Base-by-base conservation (phyloP, 495 filamentous ascomycete genomes). In the Penicillium waksmanii region DNA sequence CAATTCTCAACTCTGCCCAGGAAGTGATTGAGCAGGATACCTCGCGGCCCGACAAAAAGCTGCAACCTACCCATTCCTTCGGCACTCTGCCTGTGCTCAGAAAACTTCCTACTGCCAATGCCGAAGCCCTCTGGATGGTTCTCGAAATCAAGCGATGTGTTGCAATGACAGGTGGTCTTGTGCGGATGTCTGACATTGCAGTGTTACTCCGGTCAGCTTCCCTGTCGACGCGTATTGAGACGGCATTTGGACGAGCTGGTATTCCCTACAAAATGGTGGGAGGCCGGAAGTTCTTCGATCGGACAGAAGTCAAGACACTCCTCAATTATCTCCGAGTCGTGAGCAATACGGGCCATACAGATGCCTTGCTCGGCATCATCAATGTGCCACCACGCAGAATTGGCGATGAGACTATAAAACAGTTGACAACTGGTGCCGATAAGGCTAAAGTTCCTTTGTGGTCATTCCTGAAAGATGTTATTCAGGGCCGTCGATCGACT, bases 201-300 rank as follows among this genome's bases (percentile, higher is more conserved):
- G 88, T 99, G 18, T 75, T 99, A 12, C 82, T 99, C 43, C 85
- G 96, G 4, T 93, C 93, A 5, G 90, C 95, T 0, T 80, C 85
- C 3, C 77, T 98, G 42, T 98, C 96, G 0, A 82, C 92, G 25
- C 85, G 89, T 34, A 88, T 98, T 47, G 96, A 99, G 70, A 82
- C 84, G 13, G 88, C 87, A 11, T 83, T 98, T 60, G 93, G 92
- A 4, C 93, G 89, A 67, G 85, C 86, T 9, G 96, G 96, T 1
- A 85, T 99, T 33, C 82, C 93, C 0, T 99, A 99, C 73, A 86
- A 86, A 33, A 98, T 98, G 96, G 90, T 97, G 51, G 96, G 90
- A 65, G 96, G 96, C 0, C 83, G 86, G 34, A 87, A 88, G 55
- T 99, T 99, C 73, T 99, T 94, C 65, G 96, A 99, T 63, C 85